A percentile compares a stretch with the other conserved stretches of the same genome.
These are phyloP conservation scores for Elongisporangium anandrum DNA, from an alignment of 352 stramenopile genomes.

Conservation along the genomic window DNA sequence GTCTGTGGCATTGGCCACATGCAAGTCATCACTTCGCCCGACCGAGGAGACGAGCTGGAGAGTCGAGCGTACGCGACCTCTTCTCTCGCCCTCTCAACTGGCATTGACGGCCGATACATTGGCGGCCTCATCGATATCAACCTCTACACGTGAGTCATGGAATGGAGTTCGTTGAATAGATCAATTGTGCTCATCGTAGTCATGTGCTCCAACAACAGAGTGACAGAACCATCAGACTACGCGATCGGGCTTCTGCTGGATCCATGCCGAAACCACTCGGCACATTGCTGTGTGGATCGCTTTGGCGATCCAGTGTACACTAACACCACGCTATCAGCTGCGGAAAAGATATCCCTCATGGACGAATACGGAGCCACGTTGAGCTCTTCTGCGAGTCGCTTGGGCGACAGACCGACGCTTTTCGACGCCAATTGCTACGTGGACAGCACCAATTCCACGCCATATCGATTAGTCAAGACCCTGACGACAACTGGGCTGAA, in stretches of 20 bases:
- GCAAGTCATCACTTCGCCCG: constrained; percentile 60
- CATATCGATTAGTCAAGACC: constrained; percentile 60
- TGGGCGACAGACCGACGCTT: constrained; percentile 60
- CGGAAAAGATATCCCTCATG: constrained; percentile 63
- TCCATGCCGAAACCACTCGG: constrained; percentile 49
- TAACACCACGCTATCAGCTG: constrained; percentile 19
- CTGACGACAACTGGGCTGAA: constrained; percentile 32
- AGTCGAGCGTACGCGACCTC: constrained; percentile 39
- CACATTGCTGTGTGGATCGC: constrained; percentile 72
- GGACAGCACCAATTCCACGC: constrained; percentile 26
- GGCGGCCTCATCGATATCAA: constrained; percentile 57
- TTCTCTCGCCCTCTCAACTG: constrained; percentile 29
- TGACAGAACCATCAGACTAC: constrained; percentile 53
- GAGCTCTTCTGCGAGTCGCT: constrained; percentile 51
- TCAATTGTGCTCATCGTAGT: not conserved
- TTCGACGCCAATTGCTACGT: constrained; percentile 77
- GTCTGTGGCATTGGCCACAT: not conserved
- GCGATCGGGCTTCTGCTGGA: constrained; percentile 80
- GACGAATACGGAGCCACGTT: constrained; percentile 60
- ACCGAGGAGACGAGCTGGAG: constrained; percentile 70
- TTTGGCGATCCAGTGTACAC: constrained; percentile 78
- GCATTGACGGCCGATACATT: constrained; percentile 33
- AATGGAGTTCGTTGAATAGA: not conserved
- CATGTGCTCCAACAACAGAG: constrained; percentile 16
- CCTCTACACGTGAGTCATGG: constrained; percentile 41